Percentiles rank a stretch among this genome's conserved stretches.
Evolutionary conservation across 2,329 filamentous ascomycete genomes (phyloP).

Genomic region (Sphaerulina vaccinii): DNA sequence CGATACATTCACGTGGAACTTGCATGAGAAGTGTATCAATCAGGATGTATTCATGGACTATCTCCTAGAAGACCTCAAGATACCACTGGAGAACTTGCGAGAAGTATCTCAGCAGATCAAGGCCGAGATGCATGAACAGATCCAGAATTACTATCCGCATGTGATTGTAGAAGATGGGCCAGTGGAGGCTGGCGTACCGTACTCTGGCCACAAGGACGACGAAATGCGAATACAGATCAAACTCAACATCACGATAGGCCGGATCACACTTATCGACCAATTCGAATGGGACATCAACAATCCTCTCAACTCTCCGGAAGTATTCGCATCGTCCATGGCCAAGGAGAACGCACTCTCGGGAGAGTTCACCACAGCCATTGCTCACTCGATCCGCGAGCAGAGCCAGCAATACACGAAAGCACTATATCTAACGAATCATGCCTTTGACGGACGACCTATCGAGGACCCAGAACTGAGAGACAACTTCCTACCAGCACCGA

Average conservation of each 20-base stretch:
- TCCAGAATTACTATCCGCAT: conserved; percentile 90
- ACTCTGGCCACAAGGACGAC: conserved; percentile 95
- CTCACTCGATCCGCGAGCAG: conserved; percentile 96
- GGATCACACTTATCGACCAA: conserved; percentile 90
- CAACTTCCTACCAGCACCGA: conserved; percentile 80
- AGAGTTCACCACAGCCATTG: conserved; percentile 96
- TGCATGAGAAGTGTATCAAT: conserved; percentile 81
- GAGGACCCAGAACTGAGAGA: conserved; percentile 87
- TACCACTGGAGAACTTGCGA: conserved; percentile 65
- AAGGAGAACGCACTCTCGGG: conserved; percentile 86
- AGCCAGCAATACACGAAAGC: conserved; percentile 91
- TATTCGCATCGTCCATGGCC: conserved; percentile 87
- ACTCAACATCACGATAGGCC: conserved; percentile 94
- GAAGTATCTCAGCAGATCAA: conserved; percentile 59
- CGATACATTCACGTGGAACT: conserved; percentile 98
- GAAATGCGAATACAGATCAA: conserved; percentile 97
- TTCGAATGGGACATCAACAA: conserved; percentile 99
- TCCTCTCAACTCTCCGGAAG: conserved; percentile 86
- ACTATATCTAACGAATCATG: conserved; percentile 87
- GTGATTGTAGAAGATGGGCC: conserved; percentile 87
- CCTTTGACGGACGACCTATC: conserved; percentile 89
- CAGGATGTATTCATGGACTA: conserved; percentile 83
- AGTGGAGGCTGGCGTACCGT: conserved; percentile 84
- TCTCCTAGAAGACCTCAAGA: conserved; percentile 78
- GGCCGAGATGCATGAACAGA: conserved; percentile 82